Evolutionary conservation across 441 rosid genomes (phyloP).

Genomic region (Croton laevigatus): DNA sequence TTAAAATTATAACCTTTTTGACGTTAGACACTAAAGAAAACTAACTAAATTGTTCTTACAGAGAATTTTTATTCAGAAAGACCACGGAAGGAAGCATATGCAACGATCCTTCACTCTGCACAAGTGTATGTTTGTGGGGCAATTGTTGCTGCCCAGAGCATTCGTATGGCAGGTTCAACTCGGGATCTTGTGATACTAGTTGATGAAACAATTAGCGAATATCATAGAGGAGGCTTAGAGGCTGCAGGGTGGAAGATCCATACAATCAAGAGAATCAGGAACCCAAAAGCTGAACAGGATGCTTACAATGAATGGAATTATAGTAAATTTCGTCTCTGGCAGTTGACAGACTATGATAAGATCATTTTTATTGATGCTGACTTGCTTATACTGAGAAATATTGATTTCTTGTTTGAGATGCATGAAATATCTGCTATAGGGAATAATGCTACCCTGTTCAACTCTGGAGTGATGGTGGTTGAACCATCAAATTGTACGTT

Average conservation of each 20-base stretch:
- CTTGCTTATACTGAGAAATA: constrained; percentile 75
- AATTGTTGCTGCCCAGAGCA: constrained; percentile 78
- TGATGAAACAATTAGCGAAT: constrained; percentile 62
- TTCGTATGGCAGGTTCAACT: constrained; percentile 82
- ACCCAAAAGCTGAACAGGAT: constrained; percentile 67
- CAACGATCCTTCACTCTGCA: constrained; percentile 85
- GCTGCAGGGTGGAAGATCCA: constrained; percentile 87
- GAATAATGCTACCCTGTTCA: constrained; percentile 71
- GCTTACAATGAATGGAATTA: constrained; percentile 91
- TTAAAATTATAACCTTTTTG: neutral
- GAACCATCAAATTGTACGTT: constrained; percentile 85
- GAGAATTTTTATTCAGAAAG: constrained; percentile 59
- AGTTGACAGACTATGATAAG: constrained; percentile 73
- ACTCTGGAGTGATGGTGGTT: constrained; percentile 82
- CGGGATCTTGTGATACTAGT: constrained; percentile 83
- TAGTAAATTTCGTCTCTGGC: constrained; percentile 93
- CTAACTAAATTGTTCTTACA: constrained; percentile 31
- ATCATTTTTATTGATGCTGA: constrained; percentile 89
- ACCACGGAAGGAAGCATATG: constrained; percentile 72
- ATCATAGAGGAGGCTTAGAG: constrained; percentile 65
- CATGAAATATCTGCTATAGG: constrained; percentile 81
- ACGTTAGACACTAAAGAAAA: neutral
- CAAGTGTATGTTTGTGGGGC: constrained; percentile 81
- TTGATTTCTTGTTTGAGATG: constrained; percentile 79
- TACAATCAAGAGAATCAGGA: constrained; percentile 71